Evolutionary conservation across 2,329 filamentous ascomycete genomes (phyloP).

Genomic region (Cladosporium austrohemisphaericum): DNA sequence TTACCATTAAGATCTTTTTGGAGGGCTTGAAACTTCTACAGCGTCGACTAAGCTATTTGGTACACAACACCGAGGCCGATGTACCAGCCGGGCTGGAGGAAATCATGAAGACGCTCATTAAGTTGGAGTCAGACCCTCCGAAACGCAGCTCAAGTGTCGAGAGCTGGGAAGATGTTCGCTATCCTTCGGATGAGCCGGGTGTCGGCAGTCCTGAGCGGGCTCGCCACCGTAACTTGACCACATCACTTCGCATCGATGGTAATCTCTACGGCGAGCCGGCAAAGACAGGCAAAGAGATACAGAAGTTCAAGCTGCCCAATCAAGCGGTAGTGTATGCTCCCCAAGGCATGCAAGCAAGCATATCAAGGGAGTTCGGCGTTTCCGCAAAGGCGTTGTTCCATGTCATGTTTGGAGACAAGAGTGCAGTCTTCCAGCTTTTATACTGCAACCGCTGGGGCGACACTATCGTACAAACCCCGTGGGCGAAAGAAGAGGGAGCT

Average conservation of each 20-base stretch:
- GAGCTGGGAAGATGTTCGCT: constrained; percentile 82
- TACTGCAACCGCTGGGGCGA: constrained; percentile 78
- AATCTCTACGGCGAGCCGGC: constrained; percentile 50
- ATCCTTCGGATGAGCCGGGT: constrained; percentile 29
- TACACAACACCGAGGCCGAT: constrained; percentile 73
- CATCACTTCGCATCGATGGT: constrained; percentile 60
- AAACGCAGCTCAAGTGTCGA: constrained; percentile 70
- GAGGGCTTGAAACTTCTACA: constrained; percentile 82
- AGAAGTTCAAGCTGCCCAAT: constrained; percentile 76
- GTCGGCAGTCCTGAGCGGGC: constrained; percentile 45
- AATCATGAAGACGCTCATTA: constrained; percentile 68
- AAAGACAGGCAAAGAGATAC: constrained; percentile 45
- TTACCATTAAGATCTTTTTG: constrained; percentile 89
- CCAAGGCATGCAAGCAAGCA: constrained; percentile 70
- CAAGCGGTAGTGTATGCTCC: constrained; percentile 82
- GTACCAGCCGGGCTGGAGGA: constrained; percentile 66
- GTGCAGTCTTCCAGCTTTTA: constrained; percentile 85
- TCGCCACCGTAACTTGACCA: constrained; percentile 50
- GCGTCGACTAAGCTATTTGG: constrained; percentile 75
- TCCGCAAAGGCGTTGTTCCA: constrained; percentile 94
- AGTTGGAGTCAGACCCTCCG: constrained; percentile 62
- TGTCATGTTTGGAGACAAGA: constrained; percentile 94
- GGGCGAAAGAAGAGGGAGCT: constrained; percentile 64
- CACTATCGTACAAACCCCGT: constrained; percentile 79
- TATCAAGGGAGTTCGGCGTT: constrained; percentile 81